phyloP scores from a whole-genome alignment of 108 stramenopile genomes.

The Epithemia pelagica region DNA sequence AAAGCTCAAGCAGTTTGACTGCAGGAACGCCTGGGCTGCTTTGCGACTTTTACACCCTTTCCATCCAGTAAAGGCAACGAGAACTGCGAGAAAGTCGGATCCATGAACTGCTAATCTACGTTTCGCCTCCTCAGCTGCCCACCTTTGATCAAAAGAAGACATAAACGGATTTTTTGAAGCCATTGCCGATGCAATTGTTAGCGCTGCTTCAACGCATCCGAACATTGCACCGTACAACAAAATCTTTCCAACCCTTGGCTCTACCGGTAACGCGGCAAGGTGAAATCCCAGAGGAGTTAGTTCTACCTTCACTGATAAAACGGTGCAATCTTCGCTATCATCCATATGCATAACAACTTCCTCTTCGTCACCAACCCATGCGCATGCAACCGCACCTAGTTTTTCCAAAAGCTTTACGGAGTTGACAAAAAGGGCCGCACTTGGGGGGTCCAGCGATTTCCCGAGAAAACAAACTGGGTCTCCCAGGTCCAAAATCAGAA shows the following conservation, averaged over 20 bases:
- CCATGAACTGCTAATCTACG: slow-evolving; percentile 38
- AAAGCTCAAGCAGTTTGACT: slow-evolving; percentile 63
- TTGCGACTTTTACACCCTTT: slow-evolving; percentile 5
- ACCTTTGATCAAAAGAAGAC: slow-evolving; percentile 33
- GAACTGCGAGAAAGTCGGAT: slow-evolving; percentile 78
- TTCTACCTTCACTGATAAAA: background rate
- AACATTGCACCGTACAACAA: slow-evolving; percentile 71
- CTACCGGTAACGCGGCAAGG: slow-evolving; percentile 85
- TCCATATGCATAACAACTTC: background rate
- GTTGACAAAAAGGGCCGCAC: slow-evolving; percentile 41
- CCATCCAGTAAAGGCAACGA: slow-evolving; percentile 80
- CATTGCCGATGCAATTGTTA: slow-evolving; percentile 78
- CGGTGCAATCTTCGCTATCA: background rate
- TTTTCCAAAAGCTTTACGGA: slow-evolving; percentile 45
- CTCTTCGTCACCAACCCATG: slow-evolving; percentile 14
- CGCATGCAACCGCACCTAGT: slow-evolving; percentile 51
- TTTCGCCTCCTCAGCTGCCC: slow-evolving; percentile 48
- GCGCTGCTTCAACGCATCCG: slow-evolving; percentile 56
- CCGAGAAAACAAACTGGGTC: slow-evolving; percentile 78
- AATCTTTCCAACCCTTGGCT: slow-evolving; percentile 85
- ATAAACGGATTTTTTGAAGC: slow-evolving; percentile 70
- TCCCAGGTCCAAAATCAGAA: slow-evolving; percentile 16
- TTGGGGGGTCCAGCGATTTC: slow-evolving; percentile 74
- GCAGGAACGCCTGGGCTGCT: slow-evolving; percentile 40
- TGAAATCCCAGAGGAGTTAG: slow-evolving; percentile 89